phyloP scores from a whole-genome alignment of 768 basidiomycete species.

The Kwoniella heveanensis region DNA sequence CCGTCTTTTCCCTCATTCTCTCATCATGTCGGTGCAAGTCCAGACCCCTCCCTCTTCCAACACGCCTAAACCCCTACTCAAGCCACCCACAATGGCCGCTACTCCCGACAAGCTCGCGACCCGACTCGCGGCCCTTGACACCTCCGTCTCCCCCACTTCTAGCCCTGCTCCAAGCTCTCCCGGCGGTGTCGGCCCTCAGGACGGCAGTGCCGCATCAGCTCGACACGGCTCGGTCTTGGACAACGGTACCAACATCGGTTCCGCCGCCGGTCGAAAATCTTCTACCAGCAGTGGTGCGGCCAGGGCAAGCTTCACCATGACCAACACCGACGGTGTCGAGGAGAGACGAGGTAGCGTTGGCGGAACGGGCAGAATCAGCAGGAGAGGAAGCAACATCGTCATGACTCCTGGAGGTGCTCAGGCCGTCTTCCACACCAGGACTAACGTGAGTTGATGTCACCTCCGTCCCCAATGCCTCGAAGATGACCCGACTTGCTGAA shows the following conservation, averaged over 20 bases:
- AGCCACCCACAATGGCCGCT: slow-evolving; percentile 12
- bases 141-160: slow-evolving; percentile 10
- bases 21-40: background rate
- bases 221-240: slow-evolving; percentile 32
- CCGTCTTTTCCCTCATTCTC: too few species aligned
- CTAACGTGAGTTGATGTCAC: slow-evolving; percentile 77
- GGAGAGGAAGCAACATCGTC: slow-evolving; percentile 63
- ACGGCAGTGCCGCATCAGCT: background rate
- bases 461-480: background rate
- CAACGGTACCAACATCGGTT: slow-evolving; percentile 49
- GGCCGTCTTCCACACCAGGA: slow-evolving; percentile 82
- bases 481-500: background rate
- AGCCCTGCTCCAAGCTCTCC: slow-evolving; percentile 17
- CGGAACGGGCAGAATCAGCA: slow-evolving; percentile 29
- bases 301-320: slow-evolving; percentile 24
- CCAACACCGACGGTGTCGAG: slow-evolving; percentile 16
- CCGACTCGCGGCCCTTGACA: slow-evolving; percentile 16
- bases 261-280: slow-evolving; percentile 37
- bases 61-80: slow-evolving; percentile 7
- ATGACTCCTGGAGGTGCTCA: slow-evolving; percentile 74
- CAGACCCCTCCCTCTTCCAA: slow-evolving; percentile 1
- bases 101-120: slow-evolving; percentile 16
- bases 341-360: slow-evolving; percentile 32
- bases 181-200: background rate
- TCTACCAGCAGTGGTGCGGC: slow-evolving; percentile 18